Evolutionary conservation across 2,329 filamentous ascomycete species (phyloP), one percentile per base, ranked within the genome.

Genomic region (Pyricularia sp.): DNA sequence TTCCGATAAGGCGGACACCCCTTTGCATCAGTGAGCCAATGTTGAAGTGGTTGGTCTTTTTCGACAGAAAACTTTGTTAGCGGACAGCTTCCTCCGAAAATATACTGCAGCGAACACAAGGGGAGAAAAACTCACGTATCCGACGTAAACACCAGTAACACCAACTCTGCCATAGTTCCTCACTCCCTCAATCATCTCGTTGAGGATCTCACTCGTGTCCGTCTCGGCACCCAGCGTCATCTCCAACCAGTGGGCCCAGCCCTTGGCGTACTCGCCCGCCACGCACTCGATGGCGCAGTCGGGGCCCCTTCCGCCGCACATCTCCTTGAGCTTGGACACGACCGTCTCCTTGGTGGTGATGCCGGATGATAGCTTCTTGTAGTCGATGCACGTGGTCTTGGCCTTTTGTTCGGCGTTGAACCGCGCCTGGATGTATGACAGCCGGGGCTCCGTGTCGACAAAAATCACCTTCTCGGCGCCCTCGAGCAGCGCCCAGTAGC

Each of bases 11-110:
- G 1, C 91, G 89, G 72, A 96, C 88, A n/a, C 92, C 92, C 36
- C 91, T 88, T 79, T 96, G 88, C 92, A 96, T 96, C 17, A 96
- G 76, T 0, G 91, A 89, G 11, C 93, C 92, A 73, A 94, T 89
- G 79, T 92, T 92, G 83, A 94, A 92, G 77, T 92, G 90, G 78
- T 93, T 93, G 26, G 90, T 92, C 85, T 89, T 71, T 1, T 10
- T 25, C 23, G 12, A 23, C 6, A 3, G 55, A 10, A 5, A 28
- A 11, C 14, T 9, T 59, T 14, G 55, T 55, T 17, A 65, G 33
- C 25, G 10, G 2, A 25, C 23, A 6, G 23, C n/a, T 30, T 10
- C 31, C 5, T 33, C 5, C 31, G 12, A 12, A 12, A 33, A 33
- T 12, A 12, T 9, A 11, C 31, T 33, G 11, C 10, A 33, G 31